Conservation (phyloP, 2,329 filamentous ascomycete genomes). For the Periconia sp. region DNA sequence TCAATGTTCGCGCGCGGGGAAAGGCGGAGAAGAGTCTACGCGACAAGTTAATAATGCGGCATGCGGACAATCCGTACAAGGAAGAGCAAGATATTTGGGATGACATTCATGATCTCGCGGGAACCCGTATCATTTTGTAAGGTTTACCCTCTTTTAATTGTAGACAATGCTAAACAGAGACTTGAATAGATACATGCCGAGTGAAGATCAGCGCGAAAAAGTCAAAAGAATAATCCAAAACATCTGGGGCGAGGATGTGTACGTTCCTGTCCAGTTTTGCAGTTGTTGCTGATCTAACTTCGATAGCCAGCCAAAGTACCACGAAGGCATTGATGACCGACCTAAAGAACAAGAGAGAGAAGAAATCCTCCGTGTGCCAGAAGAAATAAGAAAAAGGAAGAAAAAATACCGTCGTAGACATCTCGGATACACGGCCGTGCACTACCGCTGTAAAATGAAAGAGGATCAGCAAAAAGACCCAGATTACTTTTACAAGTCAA, state of each 20-base stretch:
- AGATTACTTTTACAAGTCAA: background rate
- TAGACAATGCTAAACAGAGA: too few relatives aligned
- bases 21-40: constrained; percentile 6
- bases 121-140: constrained; percentile 16
- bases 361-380: background rate
- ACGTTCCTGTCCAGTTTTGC: too few relatives aligned
- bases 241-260: constrained; percentile 6
- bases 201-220: constrained; percentile 6
- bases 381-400: background rate
- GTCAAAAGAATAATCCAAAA: constrained; percentile 3
- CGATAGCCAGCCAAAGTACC: constrained; percentile 4
- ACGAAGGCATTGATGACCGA: constrained; percentile 2
- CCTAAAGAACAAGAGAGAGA: constrained; percentile 1
- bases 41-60: constrained; percentile 10
- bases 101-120: constrained; percentile 15
- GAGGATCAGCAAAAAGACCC: constrained; percentile 1
- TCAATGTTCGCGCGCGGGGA: constrained; percentile 7
- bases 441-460: constrained; percentile 16
- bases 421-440: constrained; percentile 15
- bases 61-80: constrained; percentile 2
- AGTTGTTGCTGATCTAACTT: too few relatives aligned
- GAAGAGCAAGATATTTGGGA: constrained; percentile 5
- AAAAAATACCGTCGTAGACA: constrained; percentile 11
- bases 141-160: background rate
- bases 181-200: constrained; percentile 4